These are phyloP conservation scores for Aspergillus terreus DNA, from an alignment of 2,329 filamentous ascomycete species.

Conservation along the genomic window DNA sequence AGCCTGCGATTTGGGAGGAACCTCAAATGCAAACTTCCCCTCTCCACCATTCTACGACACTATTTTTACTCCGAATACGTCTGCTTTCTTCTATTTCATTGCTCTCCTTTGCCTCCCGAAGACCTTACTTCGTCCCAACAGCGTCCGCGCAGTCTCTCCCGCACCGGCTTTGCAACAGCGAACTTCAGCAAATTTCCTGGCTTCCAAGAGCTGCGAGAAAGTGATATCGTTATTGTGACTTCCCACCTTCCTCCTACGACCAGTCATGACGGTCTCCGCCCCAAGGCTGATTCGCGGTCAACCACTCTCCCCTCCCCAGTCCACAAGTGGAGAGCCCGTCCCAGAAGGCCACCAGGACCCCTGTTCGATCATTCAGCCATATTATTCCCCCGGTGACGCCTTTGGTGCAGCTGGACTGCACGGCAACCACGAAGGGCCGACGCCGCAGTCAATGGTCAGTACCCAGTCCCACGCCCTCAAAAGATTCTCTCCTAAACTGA, in stretches of 20 bases:
- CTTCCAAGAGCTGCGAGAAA: not conserved
- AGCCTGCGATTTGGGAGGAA: not conserved
- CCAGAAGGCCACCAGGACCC: slow-evolving; percentile 14
- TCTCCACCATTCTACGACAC: not conserved
- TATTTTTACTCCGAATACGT: not conserved
- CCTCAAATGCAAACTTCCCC: not conserved
- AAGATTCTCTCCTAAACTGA: not conserved
- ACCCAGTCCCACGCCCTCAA: not conserved
- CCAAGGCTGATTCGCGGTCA: slow-evolving; percentile 16
- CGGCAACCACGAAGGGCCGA: slow-evolving; percentile 5
- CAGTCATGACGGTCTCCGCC: slow-evolving; percentile 8
- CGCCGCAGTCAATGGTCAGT: slow-evolving; percentile 20
- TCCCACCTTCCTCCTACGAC: not conserved
- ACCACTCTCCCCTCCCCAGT: slow-evolving; percentile 29
- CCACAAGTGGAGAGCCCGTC: slow-evolving; percentile 19
- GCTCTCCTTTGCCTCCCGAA: not conserved
- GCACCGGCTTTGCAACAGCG: not conserved
- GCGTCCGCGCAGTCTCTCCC: not conserved
- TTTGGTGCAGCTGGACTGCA: slow-evolving; percentile 5
- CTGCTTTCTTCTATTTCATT: not conserved
- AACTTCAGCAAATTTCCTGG: not conserved
- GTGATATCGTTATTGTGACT: too few species aligned
- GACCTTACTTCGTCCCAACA: not conserved
- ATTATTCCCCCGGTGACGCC: slow-evolving; percentile 9
- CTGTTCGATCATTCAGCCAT: slow-evolving; percentile 12